Evolutionary conservation across 2,329 filamentous ascomycete species (phyloP).

Genomic region (Alternaria angustiovoidea): DNA sequence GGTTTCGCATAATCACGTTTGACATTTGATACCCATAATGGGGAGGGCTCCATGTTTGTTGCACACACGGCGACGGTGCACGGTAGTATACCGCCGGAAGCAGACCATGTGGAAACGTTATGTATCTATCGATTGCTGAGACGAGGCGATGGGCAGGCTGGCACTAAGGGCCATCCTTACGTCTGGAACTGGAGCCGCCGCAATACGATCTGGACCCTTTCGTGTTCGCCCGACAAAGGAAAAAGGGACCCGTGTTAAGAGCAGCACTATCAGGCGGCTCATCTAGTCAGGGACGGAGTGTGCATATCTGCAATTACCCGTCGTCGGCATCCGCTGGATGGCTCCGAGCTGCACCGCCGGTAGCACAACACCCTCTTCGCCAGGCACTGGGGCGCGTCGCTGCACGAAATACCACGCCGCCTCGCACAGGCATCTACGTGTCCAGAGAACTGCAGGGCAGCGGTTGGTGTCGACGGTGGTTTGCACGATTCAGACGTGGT

Average conservation of each 20-base stretch:
- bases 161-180: slow-evolving; percentile 23
- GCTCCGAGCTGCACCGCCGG: slow-evolving; percentile 7
- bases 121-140: not conserved
- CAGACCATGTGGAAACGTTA: slow-evolving; percentile 15
- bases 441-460: slow-evolving; percentile 28
- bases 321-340: slow-evolving; percentile 11
- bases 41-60: slow-evolving; percentile 8
- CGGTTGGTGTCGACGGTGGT: slow-evolving; percentile 20
- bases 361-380: slow-evolving; percentile 13
- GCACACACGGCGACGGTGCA: slow-evolving; percentile 3
- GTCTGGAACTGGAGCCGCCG: slow-evolving; percentile 24
- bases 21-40: slow-evolving; percentile 12
- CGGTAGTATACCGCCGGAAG: not conserved
- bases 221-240: slow-evolving; percentile 1
- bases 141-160: slow-evolving; percentile 11
- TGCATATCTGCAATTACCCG: slow-evolving; percentile 22
- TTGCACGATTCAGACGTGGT: slow-evolving; percentile 30
- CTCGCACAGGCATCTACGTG: slow-evolving; percentile 29
- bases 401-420: slow-evolving; percentile 35
- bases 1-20: slow-evolving; percentile 16
- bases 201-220: slow-evolving; percentile 27
- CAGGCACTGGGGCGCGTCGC: slow-evolving; percentile 17
- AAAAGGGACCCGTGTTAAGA: slow-evolving; percentile 12
- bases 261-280: slow-evolving; percentile 12
- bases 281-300: slow-evolving; percentile 32